These are phyloP conservation scores for Gigaspora rosea DNA, from an alignment of 192 early-diverging fungal species.

Conservation along the genomic window DNA sequence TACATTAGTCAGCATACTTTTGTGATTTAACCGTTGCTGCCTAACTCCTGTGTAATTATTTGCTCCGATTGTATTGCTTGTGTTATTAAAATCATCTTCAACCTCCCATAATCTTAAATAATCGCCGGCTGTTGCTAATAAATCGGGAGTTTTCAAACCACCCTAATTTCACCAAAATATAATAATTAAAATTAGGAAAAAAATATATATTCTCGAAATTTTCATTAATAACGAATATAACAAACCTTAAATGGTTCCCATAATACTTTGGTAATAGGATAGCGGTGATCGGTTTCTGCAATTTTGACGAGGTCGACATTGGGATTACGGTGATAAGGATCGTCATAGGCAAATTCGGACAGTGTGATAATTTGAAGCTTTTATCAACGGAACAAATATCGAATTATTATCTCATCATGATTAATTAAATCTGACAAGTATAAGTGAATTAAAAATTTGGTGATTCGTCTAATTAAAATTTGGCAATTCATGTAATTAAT, in stretches of 20 bases:
- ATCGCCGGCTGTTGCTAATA: slow-evolving; percentile 89
- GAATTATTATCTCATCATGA: background rate
- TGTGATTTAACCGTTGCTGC: slow-evolving; percentile 45
- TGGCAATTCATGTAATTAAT: background rate
- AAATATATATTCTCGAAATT: background rate
- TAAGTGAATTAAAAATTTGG: background rate
- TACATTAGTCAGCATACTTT: slow-evolving; percentile 64
- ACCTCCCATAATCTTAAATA: slow-evolving; percentile 89
- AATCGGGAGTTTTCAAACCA: slow-evolving; percentile 54
- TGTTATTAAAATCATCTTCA: slow-evolving; percentile 48
- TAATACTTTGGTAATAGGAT: slow-evolving; percentile 88
- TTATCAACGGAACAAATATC: slow-evolving; percentile 10
- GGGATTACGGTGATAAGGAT: slow-evolving; percentile 40
- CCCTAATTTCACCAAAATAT: slow-evolving; percentile 29
- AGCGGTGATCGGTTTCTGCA: slow-evolving; percentile 77
- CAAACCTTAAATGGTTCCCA: slow-evolving; percentile 79
- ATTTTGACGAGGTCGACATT: slow-evolving; percentile 71
- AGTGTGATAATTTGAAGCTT: slow-evolving; percentile 70
- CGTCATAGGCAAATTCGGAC: slow-evolving; percentile 48
- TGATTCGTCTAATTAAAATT: background rate
- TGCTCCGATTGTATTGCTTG: slow-evolving; percentile 46
- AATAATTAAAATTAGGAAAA: background rate
- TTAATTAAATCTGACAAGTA: background rate
- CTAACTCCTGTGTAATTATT: slow-evolving; percentile 30
- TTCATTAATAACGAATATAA: slow-evolving; percentile 5